A percentile compares a stretch with the other conserved stretches of the same genome.
phyloP scores from a whole-genome alignment of 176 grass and related monocot species.

The Rhynchospora tenuis region DNA sequence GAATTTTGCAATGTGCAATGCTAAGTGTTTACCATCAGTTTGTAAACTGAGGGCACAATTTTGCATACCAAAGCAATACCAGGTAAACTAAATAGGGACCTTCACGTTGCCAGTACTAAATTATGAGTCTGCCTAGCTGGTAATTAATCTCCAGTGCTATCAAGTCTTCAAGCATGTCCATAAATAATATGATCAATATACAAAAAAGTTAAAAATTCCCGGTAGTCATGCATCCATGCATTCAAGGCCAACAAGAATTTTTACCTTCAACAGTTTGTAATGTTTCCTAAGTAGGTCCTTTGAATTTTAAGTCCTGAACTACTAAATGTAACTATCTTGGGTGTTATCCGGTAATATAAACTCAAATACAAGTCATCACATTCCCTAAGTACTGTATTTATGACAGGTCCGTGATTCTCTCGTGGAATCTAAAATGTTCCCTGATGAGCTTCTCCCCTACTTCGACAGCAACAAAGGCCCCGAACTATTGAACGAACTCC shows the following conservation, averaged over 20 bases:
- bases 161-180: not conserved
- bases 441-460: constrained; percentile 41
- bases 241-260: not conserved
- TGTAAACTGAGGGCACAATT: not conserved
- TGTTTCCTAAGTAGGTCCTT: not conserved
- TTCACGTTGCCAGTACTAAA: not conserved
- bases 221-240: not conserved
- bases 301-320: not conserved
- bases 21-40: not conserved
- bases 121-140: not conserved
- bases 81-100: not conserved
- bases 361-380: not conserved
- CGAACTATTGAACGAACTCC: constrained; percentile 73
- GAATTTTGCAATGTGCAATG: not conserved
- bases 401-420: constrained; percentile 60
- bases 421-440: constrained; percentile 28
- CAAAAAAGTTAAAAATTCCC: not conserved
- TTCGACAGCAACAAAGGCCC: constrained; percentile 60
- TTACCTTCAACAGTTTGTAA: not conserved
- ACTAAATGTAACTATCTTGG: not conserved
- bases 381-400: not conserved
- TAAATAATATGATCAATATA: not conserved
- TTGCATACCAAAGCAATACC: not conserved
- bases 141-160: not conserved
- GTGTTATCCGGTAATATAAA: not conserved